Conservation (phyloP, 306 rosid genomes). For the Prunus campanulata region DNA sequence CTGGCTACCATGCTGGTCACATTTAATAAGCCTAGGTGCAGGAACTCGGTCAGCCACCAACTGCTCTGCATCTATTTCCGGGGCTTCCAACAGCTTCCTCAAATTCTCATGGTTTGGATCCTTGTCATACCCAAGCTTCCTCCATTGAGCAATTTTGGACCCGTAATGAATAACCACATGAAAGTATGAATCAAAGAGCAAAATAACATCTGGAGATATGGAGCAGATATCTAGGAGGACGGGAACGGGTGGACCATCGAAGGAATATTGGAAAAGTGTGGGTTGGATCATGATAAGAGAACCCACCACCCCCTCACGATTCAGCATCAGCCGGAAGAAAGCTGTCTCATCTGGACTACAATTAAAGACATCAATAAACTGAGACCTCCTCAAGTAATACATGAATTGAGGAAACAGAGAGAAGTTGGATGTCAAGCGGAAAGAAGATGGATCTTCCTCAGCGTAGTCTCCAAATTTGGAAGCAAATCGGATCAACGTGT, state of each 20-base stretch:
- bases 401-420: slow-evolving; percentile 89
- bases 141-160: slow-evolving; percentile 79
- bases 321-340: slow-evolving; percentile 74
- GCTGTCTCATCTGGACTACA: slow-evolving; percentile 87
- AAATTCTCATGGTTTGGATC: slow-evolving; percentile 80
- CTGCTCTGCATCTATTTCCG: slow-evolving; percentile 76
- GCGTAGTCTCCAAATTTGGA: slow-evolving; percentile 83
- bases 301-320: slow-evolving; percentile 84
- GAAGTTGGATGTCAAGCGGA: slow-evolving; percentile 73
- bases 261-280: slow-evolving; percentile 75
- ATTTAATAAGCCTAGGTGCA: slow-evolving; percentile 65
- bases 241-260: slow-evolving; percentile 85
- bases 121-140: slow-evolving; percentile 74
- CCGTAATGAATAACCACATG: slow-evolving; percentile 83
- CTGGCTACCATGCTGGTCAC: slow-evolving; percentile 89
- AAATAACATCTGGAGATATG: slow-evolving; percentile 66
- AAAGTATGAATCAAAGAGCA: slow-evolving; percentile 87
- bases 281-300: slow-evolving; percentile 95
- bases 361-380: slow-evolving; percentile 81
- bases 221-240: slow-evolving; percentile 81
- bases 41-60: slow-evolving; percentile 67
- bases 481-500: slow-evolving; percentile 55
- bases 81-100: slow-evolving; percentile 80
- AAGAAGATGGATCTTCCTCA: slow-evolving; percentile 80
- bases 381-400: slow-evolving; percentile 86